Base-by-base conservation (phyloP, 2,329 filamentous ascomycete genomes). In the Colletotrichum falcatum region DNA sequence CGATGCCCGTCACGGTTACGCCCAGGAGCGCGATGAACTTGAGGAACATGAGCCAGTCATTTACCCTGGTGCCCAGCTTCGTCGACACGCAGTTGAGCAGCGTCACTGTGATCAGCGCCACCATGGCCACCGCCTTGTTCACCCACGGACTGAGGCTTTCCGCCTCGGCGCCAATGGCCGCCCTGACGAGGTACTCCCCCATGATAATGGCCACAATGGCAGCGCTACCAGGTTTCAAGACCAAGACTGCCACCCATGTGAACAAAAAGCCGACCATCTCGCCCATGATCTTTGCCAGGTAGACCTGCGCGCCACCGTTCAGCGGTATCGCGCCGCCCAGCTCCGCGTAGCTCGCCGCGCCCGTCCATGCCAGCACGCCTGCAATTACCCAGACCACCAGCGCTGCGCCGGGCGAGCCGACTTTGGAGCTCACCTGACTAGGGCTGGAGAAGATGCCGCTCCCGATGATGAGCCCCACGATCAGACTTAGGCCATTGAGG, bases 141-240 rank as follows among this genome's bases (percentile, higher is more conserved):
- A 98, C 88, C 95, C 95, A 98, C 1, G 90, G 89, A 77, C 89
- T 96, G 65, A 94, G 88, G 30, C 90, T 90, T 76, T 93, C 91
- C 2, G 93, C 93, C 68, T 97, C 94, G n/a, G 94, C 90, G 11
- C 95, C 95, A 69, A 97, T 91, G 53, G 92, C 87, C 18, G 94
- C 95, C 56, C 94, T 88, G 63, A 98, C 94, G n/a, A 97, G 84
- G 78, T 99, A 99, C 82, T 99, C 96, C 53, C 96, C 96, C 85
- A 98, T 98, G 77, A 99, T 98, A 75, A 99, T 98, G 74, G 95
- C 89, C 74, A 99, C 94, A 78, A 99, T 99, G 72, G 96, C 96
- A 12, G 94, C 91, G 48, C 93, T 93, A 2, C 96, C 96, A 0
- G 96, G 96, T 82, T 98, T 98, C 72, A 99, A 85, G 16, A 99